Percentiles rank a stretch among this genome's conserved stretches.
These are phyloP conservation scores for Penicillium argentinense DNA, from an alignment of 495 filamentous ascomycete genomes.

Conservation along the genomic window DNA sequence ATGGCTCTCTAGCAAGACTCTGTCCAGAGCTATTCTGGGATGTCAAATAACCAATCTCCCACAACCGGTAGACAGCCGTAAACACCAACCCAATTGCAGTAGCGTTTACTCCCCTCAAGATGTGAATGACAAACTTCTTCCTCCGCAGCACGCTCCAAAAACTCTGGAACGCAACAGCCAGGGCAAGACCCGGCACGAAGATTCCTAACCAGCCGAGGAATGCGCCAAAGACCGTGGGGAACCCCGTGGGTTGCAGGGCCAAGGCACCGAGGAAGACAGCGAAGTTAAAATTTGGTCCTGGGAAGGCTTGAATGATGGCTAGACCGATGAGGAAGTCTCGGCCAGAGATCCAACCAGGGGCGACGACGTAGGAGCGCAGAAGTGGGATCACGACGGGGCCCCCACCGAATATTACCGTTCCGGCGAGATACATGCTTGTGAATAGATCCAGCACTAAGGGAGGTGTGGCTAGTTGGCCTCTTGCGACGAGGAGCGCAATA, in stretches of 20 bases:
- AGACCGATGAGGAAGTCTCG: slow-evolving; percentile 83
- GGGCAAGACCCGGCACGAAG: slow-evolving; percentile 66
- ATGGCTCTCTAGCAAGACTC: slow-evolving; percentile 65
- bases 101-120: slow-evolving; percentile 71
- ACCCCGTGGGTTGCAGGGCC: slow-evolving; percentile 39
- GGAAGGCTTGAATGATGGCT: slow-evolving; percentile 80
- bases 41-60: slow-evolving; percentile 73
- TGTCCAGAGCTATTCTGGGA: slow-evolving; percentile 43
- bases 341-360: slow-evolving; percentile 74
- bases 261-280: slow-evolving; percentile 76
- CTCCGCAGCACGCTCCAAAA: slow-evolving; percentile 64
- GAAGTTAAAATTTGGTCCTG: slow-evolving; percentile 88
- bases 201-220: slow-evolving; percentile 69
- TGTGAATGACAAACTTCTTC: slow-evolving; percentile 51
- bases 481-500: slow-evolving; percentile 58
- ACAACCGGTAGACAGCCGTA: slow-evolving; percentile 85
- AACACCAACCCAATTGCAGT: slow-evolving; percentile 77
- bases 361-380: slow-evolving; percentile 74
- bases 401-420: slow-evolving; percentile 88
- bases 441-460: slow-evolving; percentile 64
- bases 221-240: slow-evolving; percentile 54
- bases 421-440: slow-evolving; percentile 79
- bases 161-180: slow-evolving; percentile 66
- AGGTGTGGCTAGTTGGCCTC: slow-evolving; percentile 42
- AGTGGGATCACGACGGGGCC: slow-evolving; percentile 85